phyloP scores from a whole-genome alignment of 176 grass and related monocot species.

The Dendrocalamus sinicus region DNA sequence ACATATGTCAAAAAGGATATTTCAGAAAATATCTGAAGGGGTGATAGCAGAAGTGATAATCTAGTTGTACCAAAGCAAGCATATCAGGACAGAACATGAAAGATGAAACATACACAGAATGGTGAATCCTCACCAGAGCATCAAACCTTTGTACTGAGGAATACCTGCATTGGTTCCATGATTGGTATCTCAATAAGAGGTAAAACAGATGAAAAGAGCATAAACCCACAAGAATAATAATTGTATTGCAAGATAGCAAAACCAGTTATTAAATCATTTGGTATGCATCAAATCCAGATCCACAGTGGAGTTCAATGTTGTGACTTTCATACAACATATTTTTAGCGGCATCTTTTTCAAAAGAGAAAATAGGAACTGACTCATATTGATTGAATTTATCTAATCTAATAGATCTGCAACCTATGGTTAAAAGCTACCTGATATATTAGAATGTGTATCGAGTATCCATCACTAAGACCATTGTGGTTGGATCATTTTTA shows the following conservation, averaged over 20 bases:
- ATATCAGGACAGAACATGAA: neutral
- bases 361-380: neutral
- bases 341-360: neutral
- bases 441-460: conserved; percentile 25
- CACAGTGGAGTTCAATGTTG: neutral
- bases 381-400: neutral
- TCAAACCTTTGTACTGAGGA: conserved; percentile 93
- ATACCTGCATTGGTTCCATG: conserved; percentile 63
- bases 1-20: neutral
- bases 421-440: neutral
- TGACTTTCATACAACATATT: neutral
- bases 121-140: conserved; percentile 61
- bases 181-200: conserved; percentile 17
- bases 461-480: neutral
- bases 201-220: conserved; percentile 10
- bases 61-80: neutral
- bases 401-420: neutral
- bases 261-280: conserved; percentile 1
- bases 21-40: neutral
- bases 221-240: conserved; percentile 1
- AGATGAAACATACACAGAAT: neutral
- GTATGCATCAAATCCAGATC: neutral
- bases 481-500: neutral
- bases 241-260: conserved; percentile 7
- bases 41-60: no score